Evolutionary conservation across 75 land plant species (phyloP).

Genomic region (Sequoiadendron giganteum): DNA sequence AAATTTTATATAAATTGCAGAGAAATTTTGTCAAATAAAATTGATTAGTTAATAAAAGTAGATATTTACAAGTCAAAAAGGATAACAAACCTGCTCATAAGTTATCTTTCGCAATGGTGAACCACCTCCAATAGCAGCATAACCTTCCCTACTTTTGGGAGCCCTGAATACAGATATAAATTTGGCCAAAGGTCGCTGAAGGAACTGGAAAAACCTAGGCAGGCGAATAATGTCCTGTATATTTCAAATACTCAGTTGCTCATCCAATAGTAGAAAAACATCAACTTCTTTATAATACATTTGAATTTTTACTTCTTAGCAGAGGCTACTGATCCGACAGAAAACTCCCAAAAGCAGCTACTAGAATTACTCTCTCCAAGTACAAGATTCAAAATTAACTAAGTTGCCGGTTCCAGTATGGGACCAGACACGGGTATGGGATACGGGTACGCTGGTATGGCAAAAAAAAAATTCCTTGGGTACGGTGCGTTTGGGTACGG

Average conservation of each 20-base stretch:
- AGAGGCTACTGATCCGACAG: neutral
- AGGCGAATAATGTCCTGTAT: slow-evolving; percentile 83
- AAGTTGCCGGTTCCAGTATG: too few species aligned
- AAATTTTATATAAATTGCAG: neutral
- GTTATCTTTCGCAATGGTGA: slow-evolving; percentile 85
- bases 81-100: slow-evolving; percentile 66
- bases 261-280: neutral
- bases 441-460: too few species aligned
- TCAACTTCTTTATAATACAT: neutral
- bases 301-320: neutral
- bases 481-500: too few species aligned
- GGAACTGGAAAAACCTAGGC: slow-evolving; percentile 69
- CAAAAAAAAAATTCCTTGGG: too few species aligned
- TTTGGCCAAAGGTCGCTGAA: slow-evolving; percentile 76
- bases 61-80: neutral
- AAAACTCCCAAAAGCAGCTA: neutral
- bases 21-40: neutral
- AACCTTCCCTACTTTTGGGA: slow-evolving; percentile 87
- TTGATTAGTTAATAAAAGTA: neutral
- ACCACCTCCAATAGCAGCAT: slow-evolving; percentile 93
- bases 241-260: slow-evolving; percentile 4
- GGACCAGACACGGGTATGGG: too few species aligned
- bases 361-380: neutral
- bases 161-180: slow-evolving; percentile 73
- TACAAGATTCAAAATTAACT: neutral